A percentile compares a stretch with the other conserved stretches of the same genome.
These are phyloP conservation scores for Narthecium ossifragum DNA, from an alignment of 106 monocot genomes.

Conservation along the genomic window DNA sequence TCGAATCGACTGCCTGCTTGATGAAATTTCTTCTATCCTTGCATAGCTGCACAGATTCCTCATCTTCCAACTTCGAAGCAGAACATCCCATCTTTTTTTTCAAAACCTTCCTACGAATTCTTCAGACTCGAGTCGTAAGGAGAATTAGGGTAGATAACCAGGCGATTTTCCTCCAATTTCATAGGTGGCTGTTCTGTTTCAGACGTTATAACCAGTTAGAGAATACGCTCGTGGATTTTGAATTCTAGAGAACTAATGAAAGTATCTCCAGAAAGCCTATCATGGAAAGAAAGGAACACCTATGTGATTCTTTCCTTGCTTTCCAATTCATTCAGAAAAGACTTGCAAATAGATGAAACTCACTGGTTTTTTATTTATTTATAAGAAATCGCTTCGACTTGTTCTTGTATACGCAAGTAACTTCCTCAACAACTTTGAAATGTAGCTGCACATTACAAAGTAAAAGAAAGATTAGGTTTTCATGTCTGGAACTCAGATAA, in stretches of 20 bases:
- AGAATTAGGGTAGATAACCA: constrained; percentile 5
- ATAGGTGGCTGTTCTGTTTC: constrained; percentile 5
- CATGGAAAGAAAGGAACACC: neutral
- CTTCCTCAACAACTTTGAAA: no score
- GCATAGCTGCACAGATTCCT: constrained; percentile 76
- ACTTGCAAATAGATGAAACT: neutral
- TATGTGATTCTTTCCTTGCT: constrained; percentile 3
- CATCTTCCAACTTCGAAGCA: constrained; percentile 78
- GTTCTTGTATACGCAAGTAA: no score
- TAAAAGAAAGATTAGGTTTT: no score
- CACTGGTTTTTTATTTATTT: no score
- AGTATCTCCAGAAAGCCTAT: constrained; percentile 2
- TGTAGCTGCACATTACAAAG: no score
- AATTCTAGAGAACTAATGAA: constrained; percentile 15
- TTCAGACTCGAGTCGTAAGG: constrained; percentile 21
- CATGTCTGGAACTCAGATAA: no score
- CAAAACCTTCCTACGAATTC: constrained; percentile 11
- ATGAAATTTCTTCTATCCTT: constrained; percentile 81
- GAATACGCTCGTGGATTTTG: no score
- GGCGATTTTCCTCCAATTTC: neutral
- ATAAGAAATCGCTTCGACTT: no score
- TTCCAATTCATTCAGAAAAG: constrained; percentile 11
- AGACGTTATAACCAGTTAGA: neutral
- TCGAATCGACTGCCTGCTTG: constrained; percentile 72
- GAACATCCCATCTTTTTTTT: constrained; percentile 80